Evolutionary conservation across 192 early-diverging fungal species (phyloP), one percentile per base, ranked within the genome.

Genomic region (Backusella mclennaniae): DNA sequence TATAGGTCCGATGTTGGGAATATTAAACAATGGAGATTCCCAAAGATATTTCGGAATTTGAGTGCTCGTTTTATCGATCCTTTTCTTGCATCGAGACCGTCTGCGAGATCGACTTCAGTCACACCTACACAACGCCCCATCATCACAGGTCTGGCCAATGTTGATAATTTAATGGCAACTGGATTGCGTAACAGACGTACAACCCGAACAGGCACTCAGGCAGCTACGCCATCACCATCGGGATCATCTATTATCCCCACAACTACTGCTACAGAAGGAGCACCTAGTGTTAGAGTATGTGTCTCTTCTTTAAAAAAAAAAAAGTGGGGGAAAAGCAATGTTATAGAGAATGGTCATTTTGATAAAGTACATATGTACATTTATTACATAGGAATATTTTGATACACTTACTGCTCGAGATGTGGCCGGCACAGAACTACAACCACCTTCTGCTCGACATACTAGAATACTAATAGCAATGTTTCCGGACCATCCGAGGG

Each of bases 11-110:
- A 89, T 74, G 71, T 89, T 67, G 83, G 81, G 1, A 84, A 84
- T 12, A 84, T 86, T 19, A 88, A 85, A 69, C 77, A 80, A 42
- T 90, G 87, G 86, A 82, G 90, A 41, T 89, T 89, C 53, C 86
- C 89, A 26, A 35, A 41, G 29, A 15, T 83, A 9, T 9, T 87
- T 9, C 56, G 73, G 15, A 73, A 69, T 12, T 71, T 87, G 15
- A 80, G 81, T 7, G 71, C 76, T 38, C 78, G 76, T 21, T 85
- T 85, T 42, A 70, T 91, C 21, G n/a, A 81, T 29, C 88, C 90
- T 0, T 72, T 85, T 6, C 77, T 91, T n/a, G 84, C 84, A 1
- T 83, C 88, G 35, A 69, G 84, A 6, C 84, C 88, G 35, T 67
- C 84, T 8, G 66, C 82, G 6, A 63, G 85, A 63, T 82, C 81